phyloP scores from a whole-genome alignment of 83 land plant species.

The Picea abies region DNA sequence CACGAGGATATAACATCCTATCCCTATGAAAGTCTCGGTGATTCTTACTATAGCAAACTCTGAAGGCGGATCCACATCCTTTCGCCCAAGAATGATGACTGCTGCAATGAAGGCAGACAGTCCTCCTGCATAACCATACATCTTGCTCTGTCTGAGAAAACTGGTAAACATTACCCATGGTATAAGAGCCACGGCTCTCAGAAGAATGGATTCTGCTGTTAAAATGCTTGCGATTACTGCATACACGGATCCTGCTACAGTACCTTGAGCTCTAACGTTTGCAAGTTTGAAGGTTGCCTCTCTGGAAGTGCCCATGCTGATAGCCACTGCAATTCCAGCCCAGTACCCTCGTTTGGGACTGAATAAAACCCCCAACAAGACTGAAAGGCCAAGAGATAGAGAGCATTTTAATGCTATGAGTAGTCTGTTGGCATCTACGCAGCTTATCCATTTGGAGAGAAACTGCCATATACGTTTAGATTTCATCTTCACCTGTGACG shows the following conservation, averaged over 20 bases:
- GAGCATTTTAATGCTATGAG: conserved; percentile 48
- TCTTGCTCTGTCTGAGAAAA: conserved; percentile 48
- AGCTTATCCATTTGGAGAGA: background rate
- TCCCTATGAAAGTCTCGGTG: conserved; percentile 61
- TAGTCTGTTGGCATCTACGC: conserved; percentile 21
- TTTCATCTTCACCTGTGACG: background rate
- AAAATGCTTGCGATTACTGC: conserved; percentile 43
- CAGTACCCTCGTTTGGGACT: conserved; percentile 43
- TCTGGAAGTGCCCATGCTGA: conserved; percentile 36
- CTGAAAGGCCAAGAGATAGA: conserved; percentile 57
- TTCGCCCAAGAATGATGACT: conserved; percentile 55
- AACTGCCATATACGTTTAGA: background rate
- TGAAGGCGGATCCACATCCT: conserved; percentile 31
- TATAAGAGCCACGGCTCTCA: conserved; percentile 47
- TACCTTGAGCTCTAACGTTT: conserved; percentile 63
- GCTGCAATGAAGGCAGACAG: conserved; percentile 56
- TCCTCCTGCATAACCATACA: conserved; percentile 68
- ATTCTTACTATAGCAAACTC: conserved; percentile 63
- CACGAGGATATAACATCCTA: conserved; percentile 48
- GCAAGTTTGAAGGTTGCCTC: conserved; percentile 59
- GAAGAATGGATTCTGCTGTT: conserved; percentile 21
- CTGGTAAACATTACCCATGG: conserved; percentile 74
- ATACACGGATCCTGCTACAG: conserved; percentile 68
- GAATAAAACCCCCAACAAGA: conserved; percentile 51
- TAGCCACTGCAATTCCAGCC: conserved; percentile 64